A percentile compares a stretch with the other conserved stretches of the same genome.
These are phyloP conservation scores for Geotrichum cucujoidarum DNA, from an alignment of 1,139 yeast species.

Conservation along the genomic window DNA sequence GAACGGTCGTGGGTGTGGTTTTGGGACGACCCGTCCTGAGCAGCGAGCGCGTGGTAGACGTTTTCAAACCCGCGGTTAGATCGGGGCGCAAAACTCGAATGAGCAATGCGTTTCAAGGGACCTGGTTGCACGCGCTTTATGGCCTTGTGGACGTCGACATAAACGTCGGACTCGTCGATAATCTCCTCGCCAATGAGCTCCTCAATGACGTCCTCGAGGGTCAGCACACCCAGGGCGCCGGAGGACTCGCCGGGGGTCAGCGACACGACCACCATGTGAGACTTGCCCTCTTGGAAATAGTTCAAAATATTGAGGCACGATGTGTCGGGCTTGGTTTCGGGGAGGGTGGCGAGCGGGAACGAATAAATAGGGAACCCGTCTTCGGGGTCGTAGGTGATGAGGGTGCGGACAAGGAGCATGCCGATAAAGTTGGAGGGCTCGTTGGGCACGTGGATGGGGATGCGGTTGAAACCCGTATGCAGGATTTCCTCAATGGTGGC, in stretches of 20 bases:
- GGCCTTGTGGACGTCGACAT: conserved; percentile 81
- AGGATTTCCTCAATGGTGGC: conserved; percentile 81
- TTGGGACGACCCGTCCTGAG: background rate
- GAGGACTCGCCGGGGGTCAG: conserved; percentile 78
- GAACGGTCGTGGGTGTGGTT: background rate
- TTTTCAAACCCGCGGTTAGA: conserved; percentile 28
- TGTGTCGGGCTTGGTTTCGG: conserved; percentile 88
- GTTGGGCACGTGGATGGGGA: conserved; percentile 89
- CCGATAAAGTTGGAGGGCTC: conserved; percentile 92
- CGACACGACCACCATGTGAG: conserved; percentile 94
- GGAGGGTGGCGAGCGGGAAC: conserved; percentile 92
- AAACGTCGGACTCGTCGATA: conserved; percentile 95
- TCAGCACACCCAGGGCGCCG: conserved; percentile 88
- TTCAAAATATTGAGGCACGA: conserved; percentile 90
- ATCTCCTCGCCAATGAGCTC: conserved; percentile 97
- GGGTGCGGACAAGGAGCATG: conserved; percentile 85
- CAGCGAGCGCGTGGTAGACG: conserved; percentile 23
- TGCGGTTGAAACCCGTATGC: conserved; percentile 91
- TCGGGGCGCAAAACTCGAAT: conserved; percentile 21
- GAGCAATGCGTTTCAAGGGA: conserved; percentile 60
- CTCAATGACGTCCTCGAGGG: conserved; percentile 94
- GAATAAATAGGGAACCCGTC: conserved; percentile 89
- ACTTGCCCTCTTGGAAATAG: conserved; percentile 95
- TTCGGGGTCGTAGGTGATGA: conserved; percentile 94
- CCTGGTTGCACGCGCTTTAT: conserved; percentile 76